These are phyloP conservation scores for Nannochloropsis oceanica DNA, from an alignment of 108 stramenopile species.

Conservation along the genomic window DNA sequence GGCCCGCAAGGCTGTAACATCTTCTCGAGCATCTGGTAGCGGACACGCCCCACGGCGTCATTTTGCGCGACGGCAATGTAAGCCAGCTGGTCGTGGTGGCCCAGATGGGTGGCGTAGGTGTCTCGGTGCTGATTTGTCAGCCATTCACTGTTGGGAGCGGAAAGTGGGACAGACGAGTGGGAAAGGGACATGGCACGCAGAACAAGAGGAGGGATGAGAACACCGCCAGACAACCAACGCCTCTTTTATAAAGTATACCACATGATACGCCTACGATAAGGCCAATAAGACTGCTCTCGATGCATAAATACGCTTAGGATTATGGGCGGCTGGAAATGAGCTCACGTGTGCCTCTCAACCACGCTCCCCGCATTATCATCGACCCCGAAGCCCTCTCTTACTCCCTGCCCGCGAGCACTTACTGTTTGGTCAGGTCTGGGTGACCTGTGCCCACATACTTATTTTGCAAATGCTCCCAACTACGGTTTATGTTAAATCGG, in stretches of 20 bases:
- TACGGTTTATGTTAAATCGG: slow-evolving; percentile 38
- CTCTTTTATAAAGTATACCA: background rate
- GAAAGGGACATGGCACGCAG: background rate
- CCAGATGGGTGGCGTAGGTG: slow-evolving; percentile 77
- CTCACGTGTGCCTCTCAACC: background rate
- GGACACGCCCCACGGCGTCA: slow-evolving; percentile 68
- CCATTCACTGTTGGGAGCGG: slow-evolving; percentile 55
- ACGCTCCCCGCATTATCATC: no score
- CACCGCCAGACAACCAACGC: background rate
- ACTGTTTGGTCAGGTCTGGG: slow-evolving; percentile 46
- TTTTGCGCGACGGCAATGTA: slow-evolving; percentile 95
- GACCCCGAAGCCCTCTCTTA: no score
- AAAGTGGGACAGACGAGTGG: background rate
- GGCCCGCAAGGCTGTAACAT: slow-evolving; percentile 55
- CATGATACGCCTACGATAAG: background rate
- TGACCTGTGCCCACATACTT: slow-evolving; percentile 51
- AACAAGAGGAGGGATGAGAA: background rate
- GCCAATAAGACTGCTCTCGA: background rate
- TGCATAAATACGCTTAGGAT: background rate
- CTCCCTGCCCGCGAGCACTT: background rate
- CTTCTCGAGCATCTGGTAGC: slow-evolving; percentile 62
- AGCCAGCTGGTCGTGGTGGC: slow-evolving; percentile 80
- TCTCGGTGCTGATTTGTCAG: slow-evolving; percentile 94
- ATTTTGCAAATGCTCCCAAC: slow-evolving; percentile 41
- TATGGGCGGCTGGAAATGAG: background rate